Conservation (phyloP, 2,329 filamentous ascomycete genomes). For the Trichoderma atroviride region DNA sequence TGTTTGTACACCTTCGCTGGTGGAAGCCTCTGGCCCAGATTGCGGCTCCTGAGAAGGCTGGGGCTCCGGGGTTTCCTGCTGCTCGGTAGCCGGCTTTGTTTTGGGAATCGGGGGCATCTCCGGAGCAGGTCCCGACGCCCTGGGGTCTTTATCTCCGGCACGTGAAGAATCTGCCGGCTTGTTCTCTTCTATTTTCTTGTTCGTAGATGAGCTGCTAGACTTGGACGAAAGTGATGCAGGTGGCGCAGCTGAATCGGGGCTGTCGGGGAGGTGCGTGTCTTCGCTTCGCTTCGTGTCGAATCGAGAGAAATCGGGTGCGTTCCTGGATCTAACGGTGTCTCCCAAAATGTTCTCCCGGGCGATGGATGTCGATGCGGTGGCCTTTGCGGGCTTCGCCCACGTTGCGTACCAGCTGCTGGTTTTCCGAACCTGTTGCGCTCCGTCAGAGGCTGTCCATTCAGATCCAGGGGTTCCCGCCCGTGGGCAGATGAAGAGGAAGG, state of each 20-base stretch:
- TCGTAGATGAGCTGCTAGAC: background rate
- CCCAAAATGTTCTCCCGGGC: constrained; percentile 64
- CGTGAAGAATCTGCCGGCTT: background rate
- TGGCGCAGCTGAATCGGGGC: constrained; percentile 14
- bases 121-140: background rate
- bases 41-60: background rate
- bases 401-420: constrained; percentile 65
- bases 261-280: constrained; percentile 37
- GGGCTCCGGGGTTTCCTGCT: background rate
- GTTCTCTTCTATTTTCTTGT: background rate
- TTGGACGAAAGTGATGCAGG: constrained; percentile 30
- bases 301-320: constrained; percentile 52
- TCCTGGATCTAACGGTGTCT: constrained; percentile 53
- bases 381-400: constrained; percentile 60
- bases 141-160: background rate
- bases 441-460: constrained; percentile 1
- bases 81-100: background rate
- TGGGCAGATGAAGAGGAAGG: background rate
- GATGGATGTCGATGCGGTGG: constrained; percentile 61
- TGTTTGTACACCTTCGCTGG: constrained; percentile 1
- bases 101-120: constrained; percentile 4
- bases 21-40: constrained; percentile 32
- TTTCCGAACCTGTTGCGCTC: constrained; percentile 50
- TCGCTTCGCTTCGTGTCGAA: constrained; percentile 49
- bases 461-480: background rate